A percentile compares a stretch with the other conserved stretches of the same genome.
Evolutionary conservation across 345 rosid genomes (phyloP).

Genomic region (Anacardium occidentale): DNA sequence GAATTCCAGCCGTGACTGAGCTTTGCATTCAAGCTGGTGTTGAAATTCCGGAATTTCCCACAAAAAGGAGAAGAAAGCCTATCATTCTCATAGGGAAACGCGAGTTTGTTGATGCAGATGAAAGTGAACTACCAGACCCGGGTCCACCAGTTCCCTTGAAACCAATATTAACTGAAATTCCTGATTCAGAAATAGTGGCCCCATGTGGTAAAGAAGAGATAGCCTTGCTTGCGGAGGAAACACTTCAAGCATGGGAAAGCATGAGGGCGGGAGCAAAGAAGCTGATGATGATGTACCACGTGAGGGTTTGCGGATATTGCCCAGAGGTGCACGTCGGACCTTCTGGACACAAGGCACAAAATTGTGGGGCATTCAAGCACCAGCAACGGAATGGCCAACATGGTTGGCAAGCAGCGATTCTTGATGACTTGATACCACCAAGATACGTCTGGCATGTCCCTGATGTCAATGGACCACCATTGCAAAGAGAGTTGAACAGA

Average conservation of each 20-base stretch:
- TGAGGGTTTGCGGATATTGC: conserved; percentile 95
- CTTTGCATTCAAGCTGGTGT: conserved; percentile 95
- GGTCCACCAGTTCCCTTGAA: conserved; percentile 47
- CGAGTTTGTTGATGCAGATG: conserved; percentile 90
- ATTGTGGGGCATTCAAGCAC: conserved; percentile 93
- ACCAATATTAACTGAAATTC: conserved; percentile 59
- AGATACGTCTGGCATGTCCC: conserved; percentile 96
- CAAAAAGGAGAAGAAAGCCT: conserved; percentile 91
- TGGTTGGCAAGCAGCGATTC: conserved; percentile 91
- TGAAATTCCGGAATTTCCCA: conserved; percentile 64
- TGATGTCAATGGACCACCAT: conserved; percentile 60
- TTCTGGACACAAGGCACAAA: conserved; percentile 88
- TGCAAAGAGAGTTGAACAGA: conserved; percentile 63
- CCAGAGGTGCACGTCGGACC: conserved; percentile 93
- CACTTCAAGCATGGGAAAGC: conserved; percentile 68
- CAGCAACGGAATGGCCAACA: conserved; percentile 96
- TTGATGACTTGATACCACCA: conserved; percentile 86
- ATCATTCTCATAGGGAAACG: conserved; percentile 68
- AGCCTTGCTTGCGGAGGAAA: conserved; percentile 67
- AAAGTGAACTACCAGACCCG: conserved; percentile 80
- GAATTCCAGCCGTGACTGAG: conserved; percentile 80
- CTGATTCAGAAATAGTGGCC: conserved; percentile 48
- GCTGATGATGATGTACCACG: conserved; percentile 81
- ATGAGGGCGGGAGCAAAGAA: conserved; percentile 79
- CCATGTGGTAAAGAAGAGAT: conserved; percentile 61